phyloP scores from a whole-genome alignment of 306 rosid genomes.

The Casuarina glauca region DNA sequence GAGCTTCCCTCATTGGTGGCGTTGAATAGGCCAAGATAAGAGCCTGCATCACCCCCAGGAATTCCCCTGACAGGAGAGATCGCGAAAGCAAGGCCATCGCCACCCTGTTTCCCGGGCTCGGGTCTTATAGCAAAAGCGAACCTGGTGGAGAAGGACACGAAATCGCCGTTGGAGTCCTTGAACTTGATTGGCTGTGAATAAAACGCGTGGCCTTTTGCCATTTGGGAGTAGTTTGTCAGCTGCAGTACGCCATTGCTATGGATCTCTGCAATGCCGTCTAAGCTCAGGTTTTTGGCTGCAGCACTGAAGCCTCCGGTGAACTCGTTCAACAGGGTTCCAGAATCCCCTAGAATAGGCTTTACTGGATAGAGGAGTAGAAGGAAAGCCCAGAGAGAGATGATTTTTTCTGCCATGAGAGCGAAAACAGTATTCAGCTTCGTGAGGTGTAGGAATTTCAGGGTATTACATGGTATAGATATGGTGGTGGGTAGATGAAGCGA shows the following conservation, averaged over 20 bases:
- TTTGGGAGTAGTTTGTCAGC: constrained; percentile 31
- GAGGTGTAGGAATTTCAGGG: not conserved
- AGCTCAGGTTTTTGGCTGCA: constrained; percentile 34
- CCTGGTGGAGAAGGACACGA: constrained; percentile 9
- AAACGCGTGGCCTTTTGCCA: constrained; percentile 19
- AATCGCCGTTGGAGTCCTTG: constrained; percentile 14
- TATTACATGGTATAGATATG: not conserved
- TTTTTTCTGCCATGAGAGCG: constrained; percentile 34
- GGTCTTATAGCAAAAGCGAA: constrained; percentile 13
- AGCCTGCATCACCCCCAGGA: constrained; percentile 16
- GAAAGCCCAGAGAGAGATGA: constrained; percentile 18
- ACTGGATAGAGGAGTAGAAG: constrained; percentile 14
- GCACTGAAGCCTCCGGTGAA: constrained; percentile 1
- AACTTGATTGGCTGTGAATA: constrained; percentile 5
- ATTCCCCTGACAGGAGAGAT: not conserved
- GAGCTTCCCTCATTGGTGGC: constrained; percentile 16
- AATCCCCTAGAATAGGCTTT: constrained; percentile 6
- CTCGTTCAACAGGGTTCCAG: constrained; percentile 6
- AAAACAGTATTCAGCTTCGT: not conserved
- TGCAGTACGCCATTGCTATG: constrained; percentile 33
- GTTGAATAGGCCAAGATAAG: constrained; percentile 39
- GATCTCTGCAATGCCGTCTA: constrained; percentile 44
- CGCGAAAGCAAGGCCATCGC: constrained; percentile 12
- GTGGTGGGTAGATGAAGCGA: not conserved
- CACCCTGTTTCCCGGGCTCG: not conserved